phyloP scores from a whole-genome alignment of 148 eudicot species.

The Rhododendron williamsianum region DNA sequence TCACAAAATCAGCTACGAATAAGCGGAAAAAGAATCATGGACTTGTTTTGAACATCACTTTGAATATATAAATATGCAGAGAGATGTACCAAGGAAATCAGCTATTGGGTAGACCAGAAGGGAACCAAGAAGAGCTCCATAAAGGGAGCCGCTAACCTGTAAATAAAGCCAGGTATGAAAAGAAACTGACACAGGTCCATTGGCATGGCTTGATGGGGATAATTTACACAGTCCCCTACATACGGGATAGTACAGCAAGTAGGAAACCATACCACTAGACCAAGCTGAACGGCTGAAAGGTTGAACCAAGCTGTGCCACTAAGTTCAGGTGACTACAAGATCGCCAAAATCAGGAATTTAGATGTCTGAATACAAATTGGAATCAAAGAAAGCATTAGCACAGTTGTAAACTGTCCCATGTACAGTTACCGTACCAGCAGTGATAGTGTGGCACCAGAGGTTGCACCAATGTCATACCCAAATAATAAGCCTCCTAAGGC shows the following conservation, averaged over 20 bases:
- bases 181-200: background rate
- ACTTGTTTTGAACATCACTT: background rate
- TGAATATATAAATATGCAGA: background rate
- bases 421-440: conserved; percentile 50
- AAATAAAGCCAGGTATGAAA: conserved; percentile 21
- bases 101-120: conserved; percentile 77
- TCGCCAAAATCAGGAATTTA: conserved; percentile 6
- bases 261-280: conserved; percentile 74
- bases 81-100: conserved; percentile 74
- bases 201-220: background rate
- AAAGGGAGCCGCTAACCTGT: conserved; percentile 91
- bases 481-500: conserved; percentile 89
- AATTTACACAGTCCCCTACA: background rate
- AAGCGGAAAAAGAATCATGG: background rate
- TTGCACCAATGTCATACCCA: conserved; percentile 99
- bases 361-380: background rate
- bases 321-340: conserved; percentile 84
- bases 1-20: conserved; percentile 18
- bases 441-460: conserved; percentile 92
- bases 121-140: conserved; percentile 98
- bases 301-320: conserved; percentile 95
- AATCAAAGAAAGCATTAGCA: background rate
- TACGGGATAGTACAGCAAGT: background rate
- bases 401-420: background rate
- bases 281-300: conserved; percentile 83